A percentile compares a stretch with the other conserved stretches of the same genome.
Evolutionary conservation across 169 alveolate species (phyloP).

Genomic region (Plasmodium coatneyi): DNA sequence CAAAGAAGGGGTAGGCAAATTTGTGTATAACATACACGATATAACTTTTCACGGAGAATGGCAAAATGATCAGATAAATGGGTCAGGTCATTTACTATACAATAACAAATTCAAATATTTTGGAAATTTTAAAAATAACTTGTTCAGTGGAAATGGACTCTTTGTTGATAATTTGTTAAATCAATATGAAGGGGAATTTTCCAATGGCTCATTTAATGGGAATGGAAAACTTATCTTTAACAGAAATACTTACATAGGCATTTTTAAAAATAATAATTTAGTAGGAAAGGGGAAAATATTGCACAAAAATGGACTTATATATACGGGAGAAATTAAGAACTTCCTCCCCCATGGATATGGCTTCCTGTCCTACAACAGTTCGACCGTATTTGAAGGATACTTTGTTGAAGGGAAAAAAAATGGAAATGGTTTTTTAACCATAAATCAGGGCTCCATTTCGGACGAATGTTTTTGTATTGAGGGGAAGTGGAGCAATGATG

Average conservation of each 20-base stretch:
- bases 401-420: constrained; percentile 65
- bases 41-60: constrained; percentile 73
- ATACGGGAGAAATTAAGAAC: constrained; percentile 67
- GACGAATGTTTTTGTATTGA: constrained; percentile 34
- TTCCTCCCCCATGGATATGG: constrained; percentile 75
- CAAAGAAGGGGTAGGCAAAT: constrained; percentile 69
- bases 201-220: constrained; percentile 67
- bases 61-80: constrained; percentile 71
- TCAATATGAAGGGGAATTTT: constrained; percentile 74
- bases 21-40: constrained; percentile 25
- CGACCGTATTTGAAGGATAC: constrained; percentile 49
- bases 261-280: constrained; percentile 66
- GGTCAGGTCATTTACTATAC: constrained; percentile 62
- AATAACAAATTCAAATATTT: constrained; percentile 62
- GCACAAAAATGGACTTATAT: constrained; percentile 47
- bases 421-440: constrained; percentile 72
- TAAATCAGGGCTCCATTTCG: constrained; percentile 18
- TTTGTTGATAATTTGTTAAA: constrained; percentile 61
- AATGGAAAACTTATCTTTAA: constrained; percentile 73
- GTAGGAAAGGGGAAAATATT: constrained; percentile 71
- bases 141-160: constrained; percentile 54
- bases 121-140: constrained; percentile 69
- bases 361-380: constrained; percentile 42
- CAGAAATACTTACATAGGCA: constrained; percentile 60
- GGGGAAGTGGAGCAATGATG: constrained; percentile 68